phyloP scores from a whole-genome alignment of 2,329 filamentous ascomycete species.

The Hypoxylon sp. region DNA sequence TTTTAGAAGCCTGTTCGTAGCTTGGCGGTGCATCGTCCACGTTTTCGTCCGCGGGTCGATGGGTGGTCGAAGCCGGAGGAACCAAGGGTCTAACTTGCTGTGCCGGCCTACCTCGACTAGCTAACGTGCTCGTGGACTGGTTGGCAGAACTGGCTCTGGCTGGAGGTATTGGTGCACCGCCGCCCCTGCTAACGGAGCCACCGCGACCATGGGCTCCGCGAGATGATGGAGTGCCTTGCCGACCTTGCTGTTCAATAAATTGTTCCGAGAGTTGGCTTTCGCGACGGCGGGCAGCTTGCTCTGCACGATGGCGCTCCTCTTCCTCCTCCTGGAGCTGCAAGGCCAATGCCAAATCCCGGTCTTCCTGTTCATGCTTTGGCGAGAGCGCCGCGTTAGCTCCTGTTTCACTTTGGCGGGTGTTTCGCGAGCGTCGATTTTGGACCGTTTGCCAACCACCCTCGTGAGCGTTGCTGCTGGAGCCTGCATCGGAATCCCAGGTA shows the following conservation, averaged over 20 bases:
- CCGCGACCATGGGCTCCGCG: slow-evolving; percentile 44
- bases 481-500: slow-evolving; percentile 40
- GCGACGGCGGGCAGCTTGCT: slow-evolving; percentile 72
- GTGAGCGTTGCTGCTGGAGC: slow-evolving; percentile 44
- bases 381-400: slow-evolving; percentile 52
- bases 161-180: slow-evolving; percentile 44
- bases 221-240: slow-evolving; percentile 47
- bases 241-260: slow-evolving; percentile 75
- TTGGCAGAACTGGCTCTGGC: slow-evolving; percentile 47
- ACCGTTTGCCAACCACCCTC: slow-evolving; percentile 69
- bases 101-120: slow-evolving; percentile 46
- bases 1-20: slow-evolving; percentile 69
- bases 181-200: slow-evolving; percentile 41
- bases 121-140: slow-evolving; percentile 40
- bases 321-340: slow-evolving; percentile 96
- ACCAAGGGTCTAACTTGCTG: slow-evolving; percentile 63
- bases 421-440: slow-evolving; percentile 54
- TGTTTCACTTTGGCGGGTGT: slow-evolving; percentile 41
- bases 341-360: slow-evolving; percentile 88
- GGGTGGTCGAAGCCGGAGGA: slow-evolving; percentile 57
- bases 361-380: slow-evolving; percentile 75
- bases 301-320: slow-evolving; percentile 77
- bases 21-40: slow-evolving; percentile 68
- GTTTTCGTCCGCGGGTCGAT: slow-evolving; percentile 56
- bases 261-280: slow-evolving; percentile 78